Percentiles rank a stretch among this genome's conserved stretches.
phyloP scores from a whole-genome alignment of 2,329 filamentous ascomycete species.

The Waltergamsia citrina region DNA sequence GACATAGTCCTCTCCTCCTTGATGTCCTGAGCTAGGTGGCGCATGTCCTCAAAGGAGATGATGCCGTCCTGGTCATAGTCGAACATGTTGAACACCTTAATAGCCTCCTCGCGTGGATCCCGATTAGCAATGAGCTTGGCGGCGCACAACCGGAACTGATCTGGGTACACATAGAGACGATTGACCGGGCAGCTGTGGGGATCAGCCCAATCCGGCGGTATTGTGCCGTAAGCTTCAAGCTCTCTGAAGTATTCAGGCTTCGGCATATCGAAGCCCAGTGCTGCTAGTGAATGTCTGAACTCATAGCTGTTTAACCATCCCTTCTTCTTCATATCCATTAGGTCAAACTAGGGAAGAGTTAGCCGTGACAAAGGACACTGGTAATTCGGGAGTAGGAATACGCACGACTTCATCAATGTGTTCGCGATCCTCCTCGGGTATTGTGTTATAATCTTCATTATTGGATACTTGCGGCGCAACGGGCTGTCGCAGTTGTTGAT shows the following conservation, averaged over 20 bases:
- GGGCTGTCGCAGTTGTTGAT: constrained; percentile 16
- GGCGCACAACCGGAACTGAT: constrained; percentile 58
- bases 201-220: constrained; percentile 49
- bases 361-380: constrained; percentile 7
- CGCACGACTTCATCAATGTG: constrained; percentile 86
- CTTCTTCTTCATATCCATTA: constrained; percentile 97
- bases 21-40: constrained; percentile 79
- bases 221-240: constrained; percentile 71
- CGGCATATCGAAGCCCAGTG: constrained; percentile 84
- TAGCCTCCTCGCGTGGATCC: constrained; percentile 84
- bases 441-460: constrained; percentile 27
- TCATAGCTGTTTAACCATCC: constrained; percentile 94
- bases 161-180: constrained; percentile 39
- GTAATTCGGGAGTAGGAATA: background rate
- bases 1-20: constrained; percentile 73
- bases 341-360: constrained; percentile 56
- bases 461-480: constrained; percentile 22
- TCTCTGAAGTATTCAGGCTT: constrained; percentile 78
- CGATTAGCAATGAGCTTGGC: constrained; percentile 72
- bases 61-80: constrained; percentile 87
- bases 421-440: constrained; percentile 83
- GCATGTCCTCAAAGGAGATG: constrained; percentile 81
- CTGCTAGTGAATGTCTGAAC: constrained; percentile 91
- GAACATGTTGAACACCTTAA: constrained; percentile 86
- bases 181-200: constrained; percentile 30